Evolutionary conservation across 768 basidiomycete genomes (phyloP), one percentile per base, ranked within the genome.

Genomic region (Kwoniella shandongensis): DNA sequence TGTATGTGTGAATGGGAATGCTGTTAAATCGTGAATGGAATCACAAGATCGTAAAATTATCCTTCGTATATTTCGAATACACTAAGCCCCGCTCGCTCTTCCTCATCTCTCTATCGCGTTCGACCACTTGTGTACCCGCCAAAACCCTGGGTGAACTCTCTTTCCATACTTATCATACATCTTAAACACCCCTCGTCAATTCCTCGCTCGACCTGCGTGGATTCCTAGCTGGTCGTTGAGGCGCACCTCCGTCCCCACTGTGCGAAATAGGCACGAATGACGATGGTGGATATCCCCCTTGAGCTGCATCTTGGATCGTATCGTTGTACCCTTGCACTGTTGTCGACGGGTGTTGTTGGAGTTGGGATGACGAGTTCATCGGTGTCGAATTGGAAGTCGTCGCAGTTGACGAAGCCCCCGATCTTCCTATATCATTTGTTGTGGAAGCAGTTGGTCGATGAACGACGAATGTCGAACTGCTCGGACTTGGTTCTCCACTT

Each of bases 121-220:
- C n/a, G n/a, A n/a, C n/a, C n/a, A n/a, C n/a, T n/a, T n/a, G n/a
- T n/a, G n/a, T n/a, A n/a, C n/a, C n/a, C n/a, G n/a, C n/a, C n/a
- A n/a, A n/a, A n/a, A n/a, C n/a, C n/a, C n/a, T n/a, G n/a, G n/a
- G n/a, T 8, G 23, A 42, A 7, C 41, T 17, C 6, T 42, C 41
- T 18, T 6, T 18, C 47, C 5, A 32, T 32, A 6, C 32, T 6
- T 6, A 32, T 32, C 13, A 6, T 32, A 32, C 7, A 32, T 32
- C 13, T 13, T 32, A 6, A 32, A 32, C 32, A 32, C 7, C 47
- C 32, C 47, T 48, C 10, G 30, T 15, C 6, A 11, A 7, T 30
- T 61, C 59, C 23, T 47, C 53, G 26, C 59, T 61, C 7, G 40
- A 15, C n/a, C 59, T 23, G 15, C 54, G 39, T n/a, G 59, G 59